Base-by-base conservation (phyloP, 1,139 yeast species). In the Torulaspora pretoriensis region DNA sequence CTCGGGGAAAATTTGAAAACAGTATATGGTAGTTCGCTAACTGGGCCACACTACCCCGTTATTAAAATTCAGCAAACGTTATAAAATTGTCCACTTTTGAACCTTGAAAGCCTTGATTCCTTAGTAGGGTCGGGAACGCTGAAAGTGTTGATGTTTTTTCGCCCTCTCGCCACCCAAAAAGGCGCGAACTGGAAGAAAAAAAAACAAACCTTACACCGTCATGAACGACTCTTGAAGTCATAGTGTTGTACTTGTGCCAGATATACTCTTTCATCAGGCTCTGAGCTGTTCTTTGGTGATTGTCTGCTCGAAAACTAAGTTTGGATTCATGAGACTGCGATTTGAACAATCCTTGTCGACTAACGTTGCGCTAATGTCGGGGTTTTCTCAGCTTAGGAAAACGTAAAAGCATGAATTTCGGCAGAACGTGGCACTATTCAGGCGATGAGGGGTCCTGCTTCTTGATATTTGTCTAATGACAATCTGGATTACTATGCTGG, bases 401-500 rank as follows among this genome's bases (percentile, higher is more conserved):
- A 19, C 5, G 7, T 19, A 19, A 19, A 19, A 5, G 22, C 22
- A 4, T 5, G 7, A 19, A 19, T 3, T 19, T 19, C 22, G 7
- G 22, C 22, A 19, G 5, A 19, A 4, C 7, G 7, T 19, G 7
- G 22, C 22, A 6, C 22, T 4, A 19, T 19, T 19, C 7, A 5
- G 22, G 7, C 5, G 5, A 19, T 19, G 22, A 17, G 22, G 19
- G 19, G 22, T 19, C 22, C 5, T 19, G 8, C 9, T 29, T 12
- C 17, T 12, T 12, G n/a, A 19, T 29, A 10, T 12, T 10, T 19
- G 19, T 7, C 7, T 7, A 5, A 14, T 1, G 17, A 12, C 19
- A 2, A 4, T 29, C 4, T 19, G 8, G 3, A n/a, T n/a, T 14
- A 8, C 48, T 41, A 55, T 36, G 57, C 54, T 43, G 52, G 56